Percentiles rank a stretch among this genome's conserved stretches.
Evolutionary conservation across 2,329 filamentous ascomycete species (phyloP).

Genomic region (Massarina eburnea): DNA sequence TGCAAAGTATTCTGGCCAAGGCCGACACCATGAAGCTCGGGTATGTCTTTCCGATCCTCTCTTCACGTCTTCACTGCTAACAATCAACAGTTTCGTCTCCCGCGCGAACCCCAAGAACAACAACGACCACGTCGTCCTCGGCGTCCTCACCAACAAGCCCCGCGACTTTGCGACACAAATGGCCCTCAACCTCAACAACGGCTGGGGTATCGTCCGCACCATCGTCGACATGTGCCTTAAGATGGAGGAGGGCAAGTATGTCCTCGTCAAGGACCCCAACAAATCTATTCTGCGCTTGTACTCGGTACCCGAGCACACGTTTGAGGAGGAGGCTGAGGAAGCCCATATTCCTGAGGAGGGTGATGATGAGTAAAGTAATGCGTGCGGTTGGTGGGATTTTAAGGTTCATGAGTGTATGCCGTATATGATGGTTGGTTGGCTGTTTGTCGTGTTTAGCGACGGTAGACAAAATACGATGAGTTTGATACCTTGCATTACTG

Average conservation of each 20-base stretch:
- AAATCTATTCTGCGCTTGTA: conserved; percentile 93
- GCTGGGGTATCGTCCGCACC: conserved; percentile 98
- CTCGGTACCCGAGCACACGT: conserved; percentile 81
- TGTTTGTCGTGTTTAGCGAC: conserved; percentile 18
- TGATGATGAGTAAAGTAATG: conserved; percentile 52
- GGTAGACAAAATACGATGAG: conserved; percentile 21
- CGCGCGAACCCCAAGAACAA: conserved; percentile 89
- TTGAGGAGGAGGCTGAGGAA: conserved; percentile 87
- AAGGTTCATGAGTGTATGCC: conserved; percentile 17
- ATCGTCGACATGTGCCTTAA: conserved; percentile 92
- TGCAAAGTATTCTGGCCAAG: conserved; percentile 93
- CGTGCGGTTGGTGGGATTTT: conserved; percentile 7
- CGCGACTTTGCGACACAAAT: conserved; percentile 96
- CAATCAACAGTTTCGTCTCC: conserved; percentile 76
- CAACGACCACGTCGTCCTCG: conserved; percentile 91
- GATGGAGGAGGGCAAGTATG: conserved; percentile 77
- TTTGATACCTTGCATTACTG: not conserved
- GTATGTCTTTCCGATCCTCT: conserved; percentile 53
- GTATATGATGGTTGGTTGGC: conserved; percentile 17
- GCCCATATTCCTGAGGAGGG: conserved; percentile 58
- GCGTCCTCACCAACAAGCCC: conserved; percentile 96
- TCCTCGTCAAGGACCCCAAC: conserved; percentile 87
- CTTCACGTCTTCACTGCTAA: conserved; percentile 23
- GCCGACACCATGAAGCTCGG: conserved; percentile 99
- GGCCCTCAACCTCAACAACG: conserved; percentile 95